Base-by-base conservation (phyloP, 2,329 filamentous ascomycete genomes). In the Sphaerulina populicola region DNA sequence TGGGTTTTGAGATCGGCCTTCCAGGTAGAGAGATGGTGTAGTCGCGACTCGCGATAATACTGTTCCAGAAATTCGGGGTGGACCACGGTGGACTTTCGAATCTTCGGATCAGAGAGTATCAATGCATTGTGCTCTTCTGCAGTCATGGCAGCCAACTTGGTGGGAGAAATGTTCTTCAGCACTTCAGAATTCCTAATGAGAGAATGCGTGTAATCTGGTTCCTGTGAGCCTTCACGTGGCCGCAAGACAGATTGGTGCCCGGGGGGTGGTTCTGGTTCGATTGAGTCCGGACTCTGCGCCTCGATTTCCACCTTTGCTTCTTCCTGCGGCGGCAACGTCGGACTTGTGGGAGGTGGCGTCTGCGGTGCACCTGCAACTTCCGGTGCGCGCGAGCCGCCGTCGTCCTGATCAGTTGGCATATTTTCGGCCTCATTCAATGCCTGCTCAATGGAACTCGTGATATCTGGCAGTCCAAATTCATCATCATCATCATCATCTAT, bases 1-100 rank as follows among this genome's bases (percentile, higher is more conserved):
- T 86, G 83, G 0, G 88, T 83, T 68, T 97, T 98, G 3, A 98
- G 72, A 53, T 94, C 87, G 1, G 91, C 86, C 73, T 97, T 98
- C 94, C 93, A 97, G 1, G 88, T 88, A 0, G 91, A 96, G 0
- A 98, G 73, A 65, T 98, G 93, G 68, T 98, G 94, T 15, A 98
- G 75, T 21, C 93, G 84, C 55, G 91, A 97, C 69, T 97, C 90
- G 4, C 88, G 86, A 65, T 97, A 98, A 64, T 88, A 98, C 55
- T 97, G 90, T 57, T 91, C 86, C 1, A 98, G 74, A 55, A 98
- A 98, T 33, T 93, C 83, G 0, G 94, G 93, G 59, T 98, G 94
- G 7, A 89, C 86, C 1, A 89, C 89, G 1, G 90, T 94, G 0
- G 89, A 89, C 63, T 94, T 93, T 53, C 88, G 81, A 60, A 95